Conservation (phyloP, 306 rosid species). For the Ormosia emarginata region DNA sequence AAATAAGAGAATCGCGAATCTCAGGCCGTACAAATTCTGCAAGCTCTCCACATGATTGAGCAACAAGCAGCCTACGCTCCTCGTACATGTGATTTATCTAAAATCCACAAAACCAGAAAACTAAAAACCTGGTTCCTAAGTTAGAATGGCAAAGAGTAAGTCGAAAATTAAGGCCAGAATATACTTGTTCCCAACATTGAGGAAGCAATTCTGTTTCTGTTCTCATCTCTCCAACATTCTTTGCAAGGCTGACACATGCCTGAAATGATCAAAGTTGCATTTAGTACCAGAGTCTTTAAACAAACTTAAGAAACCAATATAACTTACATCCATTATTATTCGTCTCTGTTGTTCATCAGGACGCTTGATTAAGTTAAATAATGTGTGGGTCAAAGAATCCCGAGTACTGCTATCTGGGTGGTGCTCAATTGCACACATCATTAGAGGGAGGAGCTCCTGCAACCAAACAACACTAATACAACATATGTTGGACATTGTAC, state of each 20-base stretch:
- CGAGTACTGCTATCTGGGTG: constrained; percentile 88
- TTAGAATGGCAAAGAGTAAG: constrained; percentile 11
- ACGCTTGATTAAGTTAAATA: constrained; percentile 92
- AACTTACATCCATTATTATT: constrained; percentile 91
- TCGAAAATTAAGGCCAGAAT: constrained; percentile 12
- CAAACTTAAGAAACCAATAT: constrained; percentile 9
- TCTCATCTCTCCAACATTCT: constrained; percentile 96
- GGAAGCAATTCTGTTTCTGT: constrained; percentile 98
- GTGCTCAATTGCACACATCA: constrained; percentile 95
- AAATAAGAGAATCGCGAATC: constrained; percentile 91
- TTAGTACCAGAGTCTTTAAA: not conserved
- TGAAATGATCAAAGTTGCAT: constrained; percentile 36
- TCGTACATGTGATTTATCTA: constrained; percentile 93
- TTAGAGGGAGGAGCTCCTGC: constrained; percentile 94
- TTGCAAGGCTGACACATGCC: constrained; percentile 94
- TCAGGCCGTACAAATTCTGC: constrained; percentile 89
- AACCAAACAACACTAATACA: constrained; percentile 20
- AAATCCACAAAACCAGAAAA: constrained; percentile 16
- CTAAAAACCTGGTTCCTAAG: constrained; percentile 1
- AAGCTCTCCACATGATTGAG: constrained; percentile 94
- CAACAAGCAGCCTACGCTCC: constrained; percentile 96
- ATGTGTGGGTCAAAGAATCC: constrained; percentile 93
- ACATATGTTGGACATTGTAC: not conserved
- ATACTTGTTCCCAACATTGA: constrained; percentile 99
- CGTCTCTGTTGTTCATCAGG: constrained; percentile 92